Evolutionary conservation across 495 filamentous ascomycete genomes (phyloP).

Genomic region (Neurospora sp.): DNA sequence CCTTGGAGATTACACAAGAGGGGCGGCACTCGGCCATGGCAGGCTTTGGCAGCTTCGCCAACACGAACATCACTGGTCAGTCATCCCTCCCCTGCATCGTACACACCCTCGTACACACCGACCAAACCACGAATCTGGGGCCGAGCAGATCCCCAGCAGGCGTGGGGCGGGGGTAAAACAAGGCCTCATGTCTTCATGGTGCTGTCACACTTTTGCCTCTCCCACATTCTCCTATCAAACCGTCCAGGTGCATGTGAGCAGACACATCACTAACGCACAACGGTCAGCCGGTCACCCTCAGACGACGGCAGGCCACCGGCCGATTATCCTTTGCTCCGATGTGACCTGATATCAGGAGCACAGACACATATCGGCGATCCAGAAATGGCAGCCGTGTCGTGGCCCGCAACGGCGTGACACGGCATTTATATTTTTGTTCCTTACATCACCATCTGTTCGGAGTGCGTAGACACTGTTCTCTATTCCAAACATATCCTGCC

Average conservation of each 20-base stretch:
- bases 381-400: not conserved
- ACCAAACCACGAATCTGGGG: not conserved
- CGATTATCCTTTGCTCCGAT: not conserved
- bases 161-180: not conserved
- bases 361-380: not conserved
- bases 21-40: not conserved
- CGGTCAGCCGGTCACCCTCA: not conserved
- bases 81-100: not conserved
- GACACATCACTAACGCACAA: not conserved
- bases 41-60: not conserved
- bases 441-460: not conserved
- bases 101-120: not conserved
- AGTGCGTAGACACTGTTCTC: not conserved
- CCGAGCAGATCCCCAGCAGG: not conserved
- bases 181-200: not conserved
- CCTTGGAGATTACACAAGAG: not conserved
- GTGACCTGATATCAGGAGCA: not conserved
- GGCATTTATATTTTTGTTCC: not conserved
- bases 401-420: not conserved
- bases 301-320: not conserved
- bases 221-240: not conserved
- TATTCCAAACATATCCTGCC: not conserved
- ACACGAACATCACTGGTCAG: not conserved
- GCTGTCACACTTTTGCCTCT: not conserved
- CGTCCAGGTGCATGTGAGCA: not conserved